phyloP scores from a whole-genome alignment of 2,329 filamentous ascomycete species.

The Chaetothyriales sp. region DNA sequence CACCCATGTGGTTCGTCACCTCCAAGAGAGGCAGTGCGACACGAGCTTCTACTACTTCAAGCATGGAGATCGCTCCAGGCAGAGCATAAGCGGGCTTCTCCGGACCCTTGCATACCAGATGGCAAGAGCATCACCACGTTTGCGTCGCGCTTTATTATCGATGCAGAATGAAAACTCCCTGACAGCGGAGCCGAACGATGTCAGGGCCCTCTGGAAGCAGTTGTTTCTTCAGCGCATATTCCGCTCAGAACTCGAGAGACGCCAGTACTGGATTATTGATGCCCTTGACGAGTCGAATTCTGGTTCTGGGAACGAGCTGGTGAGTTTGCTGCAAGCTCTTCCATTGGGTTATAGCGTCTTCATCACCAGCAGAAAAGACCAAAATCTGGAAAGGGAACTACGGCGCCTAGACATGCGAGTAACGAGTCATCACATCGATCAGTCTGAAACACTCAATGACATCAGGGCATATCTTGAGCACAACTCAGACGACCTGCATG shows the following conservation, averaged over 20 bases:
- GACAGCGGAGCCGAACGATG: slow-evolving; percentile 17
- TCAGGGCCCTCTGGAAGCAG: slow-evolving; percentile 21
- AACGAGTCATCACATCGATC: neutral
- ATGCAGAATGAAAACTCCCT: slow-evolving; percentile 17
- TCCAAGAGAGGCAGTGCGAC: slow-evolving; percentile 2
- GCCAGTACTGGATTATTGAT: slow-evolving; percentile 29
- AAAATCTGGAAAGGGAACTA: neutral
- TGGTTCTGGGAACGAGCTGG: slow-evolving; percentile 22
- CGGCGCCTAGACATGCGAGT: slow-evolving; percentile 3
- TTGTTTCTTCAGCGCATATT: slow-evolving; percentile 23
- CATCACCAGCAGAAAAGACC: neutral
- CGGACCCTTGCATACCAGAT: slow-evolving; percentile 21
- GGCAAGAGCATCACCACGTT: slow-evolving; percentile 8
- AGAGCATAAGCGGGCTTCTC: slow-evolving; percentile 11
- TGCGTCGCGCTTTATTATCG: slow-evolving; percentile 14
- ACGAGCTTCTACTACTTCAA: slow-evolving; percentile 20
- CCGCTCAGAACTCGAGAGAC: slow-evolving; percentile 9
- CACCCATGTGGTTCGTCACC: slow-evolving; percentile 13
- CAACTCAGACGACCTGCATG: slow-evolving; percentile 3
- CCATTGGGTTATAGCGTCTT: neutral
- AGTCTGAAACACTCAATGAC: too few species aligned
- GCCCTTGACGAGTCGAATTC: slow-evolving; percentile 24
- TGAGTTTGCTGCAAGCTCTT: neutral
- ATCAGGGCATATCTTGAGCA: too few species aligned
- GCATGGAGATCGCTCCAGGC: too few species aligned